Evolutionary conservation across 106 monocot species (phyloP).

Genomic region (Agapanthus africanus): DNA sequence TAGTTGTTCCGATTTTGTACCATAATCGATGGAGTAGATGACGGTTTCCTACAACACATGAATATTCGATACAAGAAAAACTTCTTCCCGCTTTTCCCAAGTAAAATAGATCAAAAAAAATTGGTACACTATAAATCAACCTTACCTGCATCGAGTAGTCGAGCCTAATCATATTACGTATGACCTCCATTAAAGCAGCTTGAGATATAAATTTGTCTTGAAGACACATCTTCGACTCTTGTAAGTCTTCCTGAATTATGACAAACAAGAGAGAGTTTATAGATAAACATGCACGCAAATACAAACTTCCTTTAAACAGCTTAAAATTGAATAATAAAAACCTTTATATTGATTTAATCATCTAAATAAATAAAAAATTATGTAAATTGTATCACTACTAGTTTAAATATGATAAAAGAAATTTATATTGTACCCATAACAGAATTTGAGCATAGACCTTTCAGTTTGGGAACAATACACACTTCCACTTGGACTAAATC

Average conservation of each 20-base stretch:
- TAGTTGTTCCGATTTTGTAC: slow-evolving; percentile 35
- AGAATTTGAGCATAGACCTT: too few relatives aligned
- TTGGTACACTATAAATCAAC: neutral
- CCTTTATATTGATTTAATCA: too few relatives aligned
- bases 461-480: too few relatives aligned
- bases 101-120: neutral
- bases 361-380: neutral
- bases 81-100: neutral
- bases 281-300: neutral
- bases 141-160: slow-evolving; percentile 70
- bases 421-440: too few relatives aligned
- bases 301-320: neutral
- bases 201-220: slow-evolving; percentile 23
- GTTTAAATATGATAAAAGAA: too few relatives aligned
- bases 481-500: too few relatives aligned
- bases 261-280: neutral
- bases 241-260: too few relatives aligned
- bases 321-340: neutral
- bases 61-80: neutral
- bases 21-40: slow-evolving; percentile 21
- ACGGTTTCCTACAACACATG: slow-evolving; percentile 37
- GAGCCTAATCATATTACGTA: slow-evolving; percentile 43
- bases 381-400: too few relatives aligned
- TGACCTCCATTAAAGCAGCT: slow-evolving; percentile 28
- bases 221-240: slow-evolving; percentile 9